A percentile compares a stretch with the other conserved stretches of the same genome.
phyloP scores from a whole-genome alignment of 805 yeast genomes.

The Sugiyamaella lignohabitans region DNA sequence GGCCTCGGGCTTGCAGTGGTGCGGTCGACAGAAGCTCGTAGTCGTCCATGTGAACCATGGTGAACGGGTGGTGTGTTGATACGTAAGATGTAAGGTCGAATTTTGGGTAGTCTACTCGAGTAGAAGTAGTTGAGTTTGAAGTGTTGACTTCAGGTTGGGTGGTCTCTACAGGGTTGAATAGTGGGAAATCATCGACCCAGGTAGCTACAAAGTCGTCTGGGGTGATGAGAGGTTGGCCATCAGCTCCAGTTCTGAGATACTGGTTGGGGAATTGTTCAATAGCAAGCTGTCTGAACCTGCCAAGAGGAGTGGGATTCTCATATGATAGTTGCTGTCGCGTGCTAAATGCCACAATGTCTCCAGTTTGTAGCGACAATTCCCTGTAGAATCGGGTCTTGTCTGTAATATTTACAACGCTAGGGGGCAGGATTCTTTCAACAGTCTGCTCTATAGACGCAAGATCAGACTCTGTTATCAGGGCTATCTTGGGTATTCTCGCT shows the following conservation, averaged over 20 bases:
- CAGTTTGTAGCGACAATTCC: neutral
- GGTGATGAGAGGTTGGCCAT: constrained; percentile 8
- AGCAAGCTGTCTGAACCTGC: constrained; percentile 72
- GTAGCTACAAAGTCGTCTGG: constrained; percentile 26
- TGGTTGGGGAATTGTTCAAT: constrained; percentile 46
- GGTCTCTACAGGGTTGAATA: constrained; percentile 69
- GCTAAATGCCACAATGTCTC: constrained; percentile 67
- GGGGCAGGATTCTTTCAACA: neutral
- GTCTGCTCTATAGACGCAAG: neutral
- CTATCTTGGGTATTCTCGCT: constrained; percentile 13
- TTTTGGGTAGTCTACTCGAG: constrained; percentile 43
- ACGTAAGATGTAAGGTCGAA: constrained; percentile 46
- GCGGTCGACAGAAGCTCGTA: constrained; percentile 46
- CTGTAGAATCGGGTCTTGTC: neutral
- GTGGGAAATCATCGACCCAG: constrained; percentile 92
- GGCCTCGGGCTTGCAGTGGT: constrained; percentile 70
- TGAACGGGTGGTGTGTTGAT: constrained; percentile 96
- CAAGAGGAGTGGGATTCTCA: constrained; percentile 95
- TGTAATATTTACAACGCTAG: neutral
- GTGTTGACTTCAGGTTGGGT: constrained; percentile 50
- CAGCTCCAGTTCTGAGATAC: constrained; percentile 39
- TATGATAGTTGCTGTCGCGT: constrained; percentile 65
- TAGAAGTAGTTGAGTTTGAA: neutral
- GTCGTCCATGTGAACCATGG: constrained; percentile 77
- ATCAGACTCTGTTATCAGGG: neutral